These are phyloP conservation scores for Stagonosporopsis cucurbitacearum DNA, from an alignment of 2,329 filamentous ascomycete species.

Conservation along the genomic window DNA sequence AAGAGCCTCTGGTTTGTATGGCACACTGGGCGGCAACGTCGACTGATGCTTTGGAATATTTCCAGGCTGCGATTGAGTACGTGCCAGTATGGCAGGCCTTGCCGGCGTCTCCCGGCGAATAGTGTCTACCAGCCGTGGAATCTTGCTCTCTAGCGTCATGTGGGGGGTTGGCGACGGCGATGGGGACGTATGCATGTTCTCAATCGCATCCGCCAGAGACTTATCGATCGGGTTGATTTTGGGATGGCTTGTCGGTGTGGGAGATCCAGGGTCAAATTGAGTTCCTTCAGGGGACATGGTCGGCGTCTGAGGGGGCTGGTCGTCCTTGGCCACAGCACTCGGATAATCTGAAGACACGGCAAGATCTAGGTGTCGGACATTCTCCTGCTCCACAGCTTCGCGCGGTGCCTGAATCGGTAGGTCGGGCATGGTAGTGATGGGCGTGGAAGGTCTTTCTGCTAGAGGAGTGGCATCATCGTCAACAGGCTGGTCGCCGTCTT, in stretches of 20 bases:
- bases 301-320: constrained; percentile 38
- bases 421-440: constrained; percentile 20
- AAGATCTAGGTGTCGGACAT: constrained; percentile 67
- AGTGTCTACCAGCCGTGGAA: constrained; percentile 47
- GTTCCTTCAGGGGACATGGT: constrained; percentile 28
- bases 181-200: constrained; percentile 43
- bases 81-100: constrained; percentile 34
- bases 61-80: constrained; percentile 49
- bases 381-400: constrained; percentile 56
- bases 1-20: constrained; percentile 26
- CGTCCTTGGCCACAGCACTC: constrained; percentile 27
- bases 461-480: constrained; percentile 13
- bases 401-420: constrained; percentile 39
- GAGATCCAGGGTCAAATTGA: constrained; percentile 34
- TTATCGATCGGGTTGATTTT: constrained; percentile 47
- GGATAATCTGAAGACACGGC: constrained; percentile 56
- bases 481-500: constrained; percentile 48
- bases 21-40: constrained; percentile 21
- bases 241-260: constrained; percentile 37
- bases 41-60: constrained; percentile 33
- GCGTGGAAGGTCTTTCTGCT: constrained; percentile 19
- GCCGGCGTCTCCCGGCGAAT: constrained; percentile 39
- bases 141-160: constrained; percentile 43
- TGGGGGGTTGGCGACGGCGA: constrained; percentile 25
- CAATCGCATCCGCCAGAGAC: constrained; percentile 42